Percentiles rank a stretch among this genome's conserved stretches.
These are phyloP conservation scores for Nyssa sinensis DNA, from an alignment of 148 eudicot genomes.

Conservation along the genomic window DNA sequence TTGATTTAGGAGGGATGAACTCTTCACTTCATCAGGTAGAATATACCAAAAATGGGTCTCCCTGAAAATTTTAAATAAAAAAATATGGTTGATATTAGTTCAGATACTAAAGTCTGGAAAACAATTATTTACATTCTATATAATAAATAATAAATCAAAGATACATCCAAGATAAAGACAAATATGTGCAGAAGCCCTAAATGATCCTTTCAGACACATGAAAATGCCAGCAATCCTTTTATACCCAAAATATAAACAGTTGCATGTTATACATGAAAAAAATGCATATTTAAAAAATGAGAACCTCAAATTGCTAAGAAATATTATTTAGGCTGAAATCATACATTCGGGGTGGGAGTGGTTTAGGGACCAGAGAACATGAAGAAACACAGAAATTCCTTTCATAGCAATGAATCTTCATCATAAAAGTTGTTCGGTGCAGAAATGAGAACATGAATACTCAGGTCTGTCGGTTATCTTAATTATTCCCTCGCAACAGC, in stretches of 20 bases:
- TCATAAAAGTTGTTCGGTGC: slow-evolving; percentile 21
- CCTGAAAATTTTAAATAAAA: slow-evolving; percentile 40
- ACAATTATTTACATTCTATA: too few relatives aligned
- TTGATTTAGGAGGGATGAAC: slow-evolving; percentile 46
- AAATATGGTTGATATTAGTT: neutral
- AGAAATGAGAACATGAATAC: slow-evolving; percentile 13
- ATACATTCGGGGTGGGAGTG: slow-evolving; percentile 65
- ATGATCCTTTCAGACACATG: neutral
- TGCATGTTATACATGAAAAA: neutral
- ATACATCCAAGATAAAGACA: neutral
- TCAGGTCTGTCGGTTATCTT: neutral
- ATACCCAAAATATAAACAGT: neutral
- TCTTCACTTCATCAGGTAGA: slow-evolving; percentile 66
- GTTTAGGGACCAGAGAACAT: slow-evolving; percentile 42
- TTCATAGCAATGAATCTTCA: slow-evolving; percentile 48
- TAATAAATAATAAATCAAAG: neutral
- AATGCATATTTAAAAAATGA: neutral
- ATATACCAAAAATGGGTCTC: slow-evolving; percentile 87
- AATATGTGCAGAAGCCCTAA: neutral
- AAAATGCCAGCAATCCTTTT: neutral
- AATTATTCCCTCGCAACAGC: neutral
- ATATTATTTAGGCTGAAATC: slow-evolving; percentile 3
- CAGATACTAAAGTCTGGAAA: neutral
- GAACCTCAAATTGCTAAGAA: neutral
- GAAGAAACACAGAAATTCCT: slow-evolving; percentile 36